Base-by-base conservation (phyloP, 805 yeast species). In the Wickerhamiella nectarea region DNA sequence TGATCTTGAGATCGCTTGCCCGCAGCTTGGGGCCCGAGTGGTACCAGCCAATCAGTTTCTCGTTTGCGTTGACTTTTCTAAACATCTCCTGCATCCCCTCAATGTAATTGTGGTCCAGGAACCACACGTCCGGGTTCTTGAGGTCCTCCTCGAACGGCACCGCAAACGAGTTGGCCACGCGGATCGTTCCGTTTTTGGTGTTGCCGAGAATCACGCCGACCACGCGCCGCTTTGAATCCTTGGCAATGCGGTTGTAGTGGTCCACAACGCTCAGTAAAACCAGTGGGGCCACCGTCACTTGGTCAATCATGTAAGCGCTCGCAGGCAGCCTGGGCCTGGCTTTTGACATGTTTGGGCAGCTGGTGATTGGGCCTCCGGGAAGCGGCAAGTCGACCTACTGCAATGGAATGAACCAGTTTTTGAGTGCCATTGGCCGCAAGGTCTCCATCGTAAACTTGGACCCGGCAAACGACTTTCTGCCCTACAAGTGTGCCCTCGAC, bases 91-190 rank as follows among this genome's bases (percentile, higher is more conserved):
- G 80, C 99, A 91, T 91, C 44, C 82, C 75, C 58, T 89, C 97
- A 47, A 91, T 84, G 61, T 79, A 91, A 61, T 91, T 89, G 66
- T 91, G 98, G 60, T 91, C 98, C 55, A 91, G 67, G 59, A 91
- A 91, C 97, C 97, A 91, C 37, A 93, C 95, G 17, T 77, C 78
- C 2, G 94, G 74, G 61, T 85, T 82, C 61, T 76, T 80, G 37
- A 81, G 94, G 58, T 91, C 98, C 61, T 91, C 99, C 64, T 91
- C 98, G 59, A 91, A 91, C 1, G 99, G 99, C 40, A 91, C 82
- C 7, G 97, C 99, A 67, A 84, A 91, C 20, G 93, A 80, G 65
- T 91, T 91, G 43, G 95, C 76, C 17, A 87, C 89, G 42, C 78
- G 75, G 39, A 87, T 75, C 1, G 65, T 62, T 14, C 64, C 56